Percentiles rank a stretch among this genome's conserved stretches.
Evolutionary conservation across 352 stramenopile species (phyloP).

Genomic region (Phytophthora cajani): DNA sequence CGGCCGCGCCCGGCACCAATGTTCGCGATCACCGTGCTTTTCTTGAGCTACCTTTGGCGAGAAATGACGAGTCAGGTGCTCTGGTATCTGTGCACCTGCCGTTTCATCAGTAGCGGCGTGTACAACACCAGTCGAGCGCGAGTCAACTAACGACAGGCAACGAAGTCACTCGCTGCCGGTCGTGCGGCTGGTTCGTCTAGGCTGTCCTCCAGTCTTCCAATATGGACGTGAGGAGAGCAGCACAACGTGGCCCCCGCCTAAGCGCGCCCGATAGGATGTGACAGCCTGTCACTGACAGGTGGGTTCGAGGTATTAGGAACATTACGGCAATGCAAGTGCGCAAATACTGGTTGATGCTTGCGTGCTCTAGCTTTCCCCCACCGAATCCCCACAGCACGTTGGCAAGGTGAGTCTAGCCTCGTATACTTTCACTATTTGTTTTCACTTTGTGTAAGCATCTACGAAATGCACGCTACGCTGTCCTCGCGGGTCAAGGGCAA

Average conservation of each 20-base stretch:
- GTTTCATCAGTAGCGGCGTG: slow-evolving; percentile 1
- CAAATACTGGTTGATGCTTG: background rate
- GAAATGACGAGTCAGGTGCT: background rate
- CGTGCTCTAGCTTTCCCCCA: background rate
- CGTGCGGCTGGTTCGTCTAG: slow-evolving; percentile 15
- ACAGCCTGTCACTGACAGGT: no score
- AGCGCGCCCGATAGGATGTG: slow-evolving; percentile 3
- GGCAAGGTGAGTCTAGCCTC: background rate
- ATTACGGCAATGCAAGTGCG: background rate
- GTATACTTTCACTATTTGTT: background rate
- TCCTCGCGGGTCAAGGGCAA: no score
- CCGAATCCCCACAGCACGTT: background rate
- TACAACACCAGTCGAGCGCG: background rate
- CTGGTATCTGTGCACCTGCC: slow-evolving; percentile 3
- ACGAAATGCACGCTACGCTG: no score
- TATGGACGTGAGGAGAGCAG: slow-evolving; percentile 2
- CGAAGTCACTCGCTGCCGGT: slow-evolving; percentile 5
- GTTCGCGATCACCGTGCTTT: slow-evolving; percentile 5
- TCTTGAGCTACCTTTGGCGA: slow-evolving; percentile 16
- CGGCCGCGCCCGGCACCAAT: background rate
- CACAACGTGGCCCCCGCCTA: slow-evolving; percentile 17
- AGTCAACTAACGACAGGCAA: slow-evolving; percentile 22
- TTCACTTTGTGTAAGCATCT: no score
- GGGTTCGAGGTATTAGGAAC: background rate
- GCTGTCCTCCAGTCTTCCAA: slow-evolving; percentile 15